Evolutionary conservation across 192 early-diverging fungal genomes (phyloP).

Genomic region (Glomus cerebriforme): DNA sequence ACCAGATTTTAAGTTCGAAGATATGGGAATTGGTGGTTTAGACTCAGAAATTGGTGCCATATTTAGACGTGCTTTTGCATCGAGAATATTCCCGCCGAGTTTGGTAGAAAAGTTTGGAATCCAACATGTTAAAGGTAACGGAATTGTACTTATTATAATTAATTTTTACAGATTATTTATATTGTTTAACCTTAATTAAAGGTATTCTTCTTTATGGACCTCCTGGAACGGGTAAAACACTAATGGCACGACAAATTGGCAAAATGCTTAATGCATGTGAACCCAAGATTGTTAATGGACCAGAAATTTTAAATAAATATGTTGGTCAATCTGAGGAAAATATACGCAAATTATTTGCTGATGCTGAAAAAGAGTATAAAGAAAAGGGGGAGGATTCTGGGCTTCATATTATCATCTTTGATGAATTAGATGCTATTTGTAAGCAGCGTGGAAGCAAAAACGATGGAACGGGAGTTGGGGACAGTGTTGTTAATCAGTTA

Average conservation of each 20-base stretch:
- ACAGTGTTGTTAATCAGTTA: constrained; percentile 97
- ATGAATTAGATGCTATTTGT: constrained; percentile 99
- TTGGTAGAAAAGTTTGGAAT: constrained; percentile 95
- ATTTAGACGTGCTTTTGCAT: constrained; percentile 96
- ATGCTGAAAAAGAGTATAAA: constrained; percentile 95
- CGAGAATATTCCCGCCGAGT: constrained; percentile 92
- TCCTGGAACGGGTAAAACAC: constrained; percentile 96
- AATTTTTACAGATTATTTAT: background rate
- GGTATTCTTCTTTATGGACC: constrained; percentile 87
- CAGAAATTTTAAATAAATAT: constrained; percentile 94
- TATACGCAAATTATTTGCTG: constrained; percentile 92
- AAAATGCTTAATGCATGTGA: constrained; percentile 97
- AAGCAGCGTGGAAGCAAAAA: constrained; percentile 92
- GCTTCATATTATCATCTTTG: constrained; percentile 98
- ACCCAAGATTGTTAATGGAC: constrained; percentile 94
- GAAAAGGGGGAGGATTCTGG: constrained; percentile 85
- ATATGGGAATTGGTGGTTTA: constrained; percentile 97
- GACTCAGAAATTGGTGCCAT: constrained; percentile 93
- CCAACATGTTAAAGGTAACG: constrained; percentile 85
- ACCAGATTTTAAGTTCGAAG: constrained; percentile 95
- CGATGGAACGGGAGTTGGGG: constrained; percentile 93
- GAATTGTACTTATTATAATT: background rate
- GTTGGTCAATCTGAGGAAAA: constrained; percentile 98
- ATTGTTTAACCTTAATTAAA: background rate
- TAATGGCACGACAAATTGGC: constrained; percentile 98